Evolutionary conservation across 768 basidiomycete genomes (phyloP), one percentile per base, ranked within the genome.

Genomic region (Lentinus tigrinus): DNA sequence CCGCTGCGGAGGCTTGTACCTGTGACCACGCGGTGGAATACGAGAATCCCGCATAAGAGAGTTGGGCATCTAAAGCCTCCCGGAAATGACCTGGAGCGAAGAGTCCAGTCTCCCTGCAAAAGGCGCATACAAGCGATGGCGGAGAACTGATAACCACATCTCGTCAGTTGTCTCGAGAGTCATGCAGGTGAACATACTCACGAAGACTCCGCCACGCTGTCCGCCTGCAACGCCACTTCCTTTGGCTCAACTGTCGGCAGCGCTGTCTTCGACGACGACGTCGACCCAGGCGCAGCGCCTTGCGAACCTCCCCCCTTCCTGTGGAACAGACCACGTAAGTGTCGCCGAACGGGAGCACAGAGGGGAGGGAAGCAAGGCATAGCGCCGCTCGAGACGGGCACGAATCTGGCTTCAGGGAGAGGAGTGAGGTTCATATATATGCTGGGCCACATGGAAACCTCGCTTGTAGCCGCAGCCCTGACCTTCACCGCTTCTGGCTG

Each of bases 1-100:
- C 14, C 2, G 39, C n/a, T 11, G 55, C 36, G n/a, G 55, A 56
- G 6, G 14, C 10, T 16, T 56, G 44, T 3, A 56, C n/a, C 27
- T 56, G 47, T 2, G n/a, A 21, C 55, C 55, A 56, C 4, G 55
- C 34, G 3, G 55, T 56, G 13, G 26, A 24, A 28, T 42, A 38
- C 5, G 55, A 42, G 47, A 43, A 49, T 9, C 44, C 55, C n/a
- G 34, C 34, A 23, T 34, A 40, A 4, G 55, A 40, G 7, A 34
- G n/a, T 21, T 49, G 55, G 10, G 39, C 24, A 27, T n/a, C 21
- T 47, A 47, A 49, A 11, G 55, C 55, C 17, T 49, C 13, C 28
- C 49, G 55, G 39, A 56, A 56, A 27, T 28, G 47, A 16, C 24
- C 55, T 13, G 47, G 47, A n/a, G 55, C 47, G 21, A 56, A 56